Base-by-base conservation (phyloP, 257 asterid species). In the Lithospermum erythrorhizon region DNA sequence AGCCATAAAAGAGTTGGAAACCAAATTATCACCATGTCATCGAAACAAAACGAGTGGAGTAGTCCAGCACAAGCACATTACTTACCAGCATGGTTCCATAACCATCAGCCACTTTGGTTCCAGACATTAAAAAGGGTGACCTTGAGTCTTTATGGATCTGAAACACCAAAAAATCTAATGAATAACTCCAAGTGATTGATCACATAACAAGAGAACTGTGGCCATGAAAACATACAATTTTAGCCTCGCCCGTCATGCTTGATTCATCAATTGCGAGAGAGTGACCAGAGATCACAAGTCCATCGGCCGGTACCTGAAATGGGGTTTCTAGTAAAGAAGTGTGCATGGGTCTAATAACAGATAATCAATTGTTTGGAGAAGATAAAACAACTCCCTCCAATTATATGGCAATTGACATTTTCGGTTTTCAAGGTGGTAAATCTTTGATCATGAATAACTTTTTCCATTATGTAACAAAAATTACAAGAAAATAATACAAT, bases 241-340 rank as follows among this genome's bases (percentile, higher is more conserved):
- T 91, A 72, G 96, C 88, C 81, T 91, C 98, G 68, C 96, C 96
- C 16, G 98, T 91, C 98, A 91, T 91, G 70, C 98, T 91, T 62
- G 98, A 91, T 77, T 91, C 98, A 74, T 91, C 98, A 70, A 91
- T 67, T 37, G 95, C 71, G 41, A 91, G 95, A 58, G 95, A 91
- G 27, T 91, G 95, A 66, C 94, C 93, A 47, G 81, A 64, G 25
- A 88, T 65, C 56, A 88, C 76, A 64, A 91, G 74, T 61, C 98
- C 98, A 76, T 91, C 98, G 22, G 98, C 98, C 64, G 98, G 94
- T 41, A 91, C 87, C 98, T 91, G 76, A 15, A 45, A 68, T 23
- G 65, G 62, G 55, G 25, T 61, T 59, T 41, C 45, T 35, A 35
- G 45, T 35, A 0, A 35, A 35, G 45, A 35, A 35, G 45, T 35